phyloP scores from a whole-genome alignment of 176 grass and related monocot species.

The Tillandsia leiboldiana region DNA sequence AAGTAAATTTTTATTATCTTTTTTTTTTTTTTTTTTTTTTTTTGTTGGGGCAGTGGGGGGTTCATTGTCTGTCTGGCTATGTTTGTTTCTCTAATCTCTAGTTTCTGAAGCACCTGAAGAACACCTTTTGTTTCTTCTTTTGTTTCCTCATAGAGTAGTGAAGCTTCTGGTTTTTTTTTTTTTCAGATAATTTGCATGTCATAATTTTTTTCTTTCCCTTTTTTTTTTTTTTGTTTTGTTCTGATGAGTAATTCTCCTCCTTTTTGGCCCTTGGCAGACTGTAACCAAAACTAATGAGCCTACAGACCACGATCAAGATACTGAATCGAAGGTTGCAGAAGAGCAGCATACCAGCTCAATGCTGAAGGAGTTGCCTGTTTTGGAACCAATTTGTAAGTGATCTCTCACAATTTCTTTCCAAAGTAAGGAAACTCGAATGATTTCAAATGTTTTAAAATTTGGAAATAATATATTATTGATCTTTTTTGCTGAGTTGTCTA shows the following conservation, averaged over 20 bases:
- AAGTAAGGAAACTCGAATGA: neutral
- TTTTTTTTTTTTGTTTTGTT: neutral
- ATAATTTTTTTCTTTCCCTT: neutral
- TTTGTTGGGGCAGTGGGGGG: neutral
- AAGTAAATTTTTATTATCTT: neutral
- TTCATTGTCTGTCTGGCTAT: too few relatives aligned
- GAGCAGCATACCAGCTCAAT: constrained; percentile 37
- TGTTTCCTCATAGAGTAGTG: neutral
- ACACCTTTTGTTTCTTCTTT: neutral
- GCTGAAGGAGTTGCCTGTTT: constrained; percentile 52
- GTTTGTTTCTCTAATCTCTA: too few relatives aligned
- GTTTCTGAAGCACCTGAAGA: neutral
- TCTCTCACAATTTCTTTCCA: neutral
- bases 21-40: neutral
- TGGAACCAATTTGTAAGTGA: constrained; percentile 71
- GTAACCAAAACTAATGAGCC: constrained; percentile 54
- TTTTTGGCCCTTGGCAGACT: constrained; percentile 29
- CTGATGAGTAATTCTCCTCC: constrained; percentile 3
- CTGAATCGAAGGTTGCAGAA: constrained; percentile 41
- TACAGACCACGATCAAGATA: constrained; percentile 37
- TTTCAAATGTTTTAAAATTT: neutral
- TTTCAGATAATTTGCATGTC: neutral
- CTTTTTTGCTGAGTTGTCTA: too few relatives aligned
- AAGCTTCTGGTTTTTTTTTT: neutral
- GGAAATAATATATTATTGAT: neutral